These are phyloP conservation scores for Sugiyamaella chiloensis DNA, from an alignment of 805 yeast genomes.

Conservation along the genomic window DNA sequence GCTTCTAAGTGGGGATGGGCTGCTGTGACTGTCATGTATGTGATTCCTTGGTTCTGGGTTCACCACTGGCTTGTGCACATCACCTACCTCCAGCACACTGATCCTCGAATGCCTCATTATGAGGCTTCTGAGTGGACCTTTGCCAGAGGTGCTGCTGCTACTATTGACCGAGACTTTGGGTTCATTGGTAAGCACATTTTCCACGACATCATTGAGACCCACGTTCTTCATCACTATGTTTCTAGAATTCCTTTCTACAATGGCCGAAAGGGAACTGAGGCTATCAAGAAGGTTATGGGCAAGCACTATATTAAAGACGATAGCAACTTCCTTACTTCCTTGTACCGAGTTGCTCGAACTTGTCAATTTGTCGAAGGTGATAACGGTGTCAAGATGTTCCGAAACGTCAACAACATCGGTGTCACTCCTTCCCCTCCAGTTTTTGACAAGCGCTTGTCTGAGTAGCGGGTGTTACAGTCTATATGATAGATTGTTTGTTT, in stretches of 20 bases:
- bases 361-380: conserved; percentile 74
- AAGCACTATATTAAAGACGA: conserved; percentile 63
- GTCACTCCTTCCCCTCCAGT: conserved; percentile 16
- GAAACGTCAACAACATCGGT: conserved; percentile 67
- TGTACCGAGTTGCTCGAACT: conserved; percentile 54
- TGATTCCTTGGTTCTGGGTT: conserved; percentile 72
- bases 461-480: conserved; percentile 7
- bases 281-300: conserved; percentile 82
- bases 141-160: conserved; percentile 81
- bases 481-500: conserved; percentile 8
- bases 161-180: conserved; percentile 81
- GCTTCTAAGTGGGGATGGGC: conserved; percentile 59
- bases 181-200: conserved; percentile 73
- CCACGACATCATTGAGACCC: conserved; percentile 90
- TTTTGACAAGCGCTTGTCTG: conserved; percentile 11
- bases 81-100: conserved; percentile 82
- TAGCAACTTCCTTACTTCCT: conserved; percentile 69
- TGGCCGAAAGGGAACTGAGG: conserved; percentile 68
- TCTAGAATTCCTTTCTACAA: conserved; percentile 86
- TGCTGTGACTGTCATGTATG: conserved; percentile 64
- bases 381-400: conserved; percentile 66
- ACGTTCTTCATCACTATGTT: conserved; percentile 80
- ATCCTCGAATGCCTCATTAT: conserved; percentile 76
- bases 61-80: conserved; percentile 90
- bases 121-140: conserved; percentile 73